Evolutionary conservation across 306 rosid species (phyloP), one percentile per base, ranked within the genome.

Genomic region (Dicorynia guianensis): DNA sequence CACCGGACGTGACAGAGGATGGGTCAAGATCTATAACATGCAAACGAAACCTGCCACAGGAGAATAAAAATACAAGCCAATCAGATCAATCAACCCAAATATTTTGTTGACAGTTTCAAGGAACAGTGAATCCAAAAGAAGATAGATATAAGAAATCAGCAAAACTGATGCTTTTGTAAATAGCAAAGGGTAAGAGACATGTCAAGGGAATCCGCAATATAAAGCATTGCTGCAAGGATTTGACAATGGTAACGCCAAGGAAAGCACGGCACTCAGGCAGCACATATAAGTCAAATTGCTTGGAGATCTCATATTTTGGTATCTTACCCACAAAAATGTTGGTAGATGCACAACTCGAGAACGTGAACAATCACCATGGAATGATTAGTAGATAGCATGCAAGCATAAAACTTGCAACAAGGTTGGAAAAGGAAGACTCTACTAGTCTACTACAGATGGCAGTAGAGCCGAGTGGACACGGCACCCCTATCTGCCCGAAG

Each of bases 11-110:
- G 59, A 95, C 85, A 54, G 98, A 95, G 7, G 96, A 71, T 20
- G 98, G 97, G 66, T 95, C 97, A 76, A 89, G 85, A 83, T 95
- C 98, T 70, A 90, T 61, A 72, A 92, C 77, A 64, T 92, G 97
- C 74, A 95, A 63, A 65, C 96, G 86, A 81, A 76, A 94, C 81
- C 98, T 91, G 81, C 48, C 47, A 80, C 69, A 30, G 9, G 48
- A 62, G 40, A 68, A 20, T 42, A 63, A 49, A 75, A 73, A 57
- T 50, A 68, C 30, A 66, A 67, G 60, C 52, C 55, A 15, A 63
- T 42, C 8, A 59, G 38, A 71, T 46, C 63, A 40, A 56, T 19
- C 25, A 76, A 59, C 44, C 38, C 71, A 60, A 66, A 60, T 57
- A 48, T 47, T 35, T 56, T 53, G 30, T 30, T 38, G 42, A 48